phyloP scores from a whole-genome alignment of 83 land plant species.

The Isoetes engelmannii region DNA sequence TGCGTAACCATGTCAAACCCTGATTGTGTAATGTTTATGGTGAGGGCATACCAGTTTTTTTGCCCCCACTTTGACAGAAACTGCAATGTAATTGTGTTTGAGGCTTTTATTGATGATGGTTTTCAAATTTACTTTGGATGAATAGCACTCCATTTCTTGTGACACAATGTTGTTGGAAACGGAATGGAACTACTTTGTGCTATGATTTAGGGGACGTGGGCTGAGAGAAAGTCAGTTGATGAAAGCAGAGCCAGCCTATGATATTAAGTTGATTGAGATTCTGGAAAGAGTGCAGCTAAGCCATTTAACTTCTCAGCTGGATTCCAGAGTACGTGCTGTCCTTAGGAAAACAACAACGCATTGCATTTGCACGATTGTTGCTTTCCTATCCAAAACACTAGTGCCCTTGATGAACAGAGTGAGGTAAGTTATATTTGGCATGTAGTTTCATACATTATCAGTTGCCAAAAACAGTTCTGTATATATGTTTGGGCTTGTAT shows the following conservation, averaged over 20 bases:
- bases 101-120: too few species aligned
- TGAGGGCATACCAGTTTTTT: too few species aligned
- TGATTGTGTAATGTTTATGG: too few species aligned
- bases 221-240: neutral
- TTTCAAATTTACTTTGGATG: too few species aligned
- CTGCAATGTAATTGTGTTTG: too few species aligned
- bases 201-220: neutral
- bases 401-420: slow-evolving; percentile 56
- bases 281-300: slow-evolving; percentile 60
- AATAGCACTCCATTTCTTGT: too few species aligned
- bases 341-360: slow-evolving; percentile 95
- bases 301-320: slow-evolving; percentile 58
- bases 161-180: too few species aligned
- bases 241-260: slow-evolving; percentile 40
- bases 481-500: neutral
- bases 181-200: too few species aligned
- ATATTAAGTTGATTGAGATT: slow-evolving; percentile 46
- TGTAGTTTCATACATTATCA: neutral
- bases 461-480: neutral
- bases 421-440: slow-evolving; percentile 45
- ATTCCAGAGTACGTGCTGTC: slow-evolving; percentile 68
- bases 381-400: slow-evolving; percentile 68
- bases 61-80: too few species aligned
- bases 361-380: slow-evolving; percentile 90
- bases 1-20: too few species aligned